Evolutionary conservation across 2,329 filamentous ascomycete species (phyloP), one percentile per base, ranked within the genome.

Genomic region (Gyromitra esculenta): DNA sequence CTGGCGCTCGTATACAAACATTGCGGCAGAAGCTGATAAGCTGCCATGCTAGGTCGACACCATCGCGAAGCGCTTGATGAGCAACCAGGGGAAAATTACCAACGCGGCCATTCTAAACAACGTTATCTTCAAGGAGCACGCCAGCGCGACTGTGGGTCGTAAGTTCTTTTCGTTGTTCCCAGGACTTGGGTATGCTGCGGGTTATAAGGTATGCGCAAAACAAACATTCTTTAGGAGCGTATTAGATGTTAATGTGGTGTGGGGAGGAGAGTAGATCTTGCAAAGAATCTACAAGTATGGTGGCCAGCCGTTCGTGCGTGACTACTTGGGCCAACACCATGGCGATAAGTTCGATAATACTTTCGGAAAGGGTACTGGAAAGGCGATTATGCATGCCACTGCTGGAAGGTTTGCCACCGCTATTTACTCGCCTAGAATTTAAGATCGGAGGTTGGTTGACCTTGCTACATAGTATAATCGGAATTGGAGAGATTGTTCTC

Each of bases 211-310:
- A 81, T 68, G 84, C 35, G 21, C 15, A 62, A 62, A 62, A 39
- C n/a, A 43, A 31, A 11, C 21, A 52, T 79, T 78, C 69, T 79
- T 62, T 9, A 13, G 35, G 21, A 13, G 25, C 41, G 13, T 18
- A 1, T 25, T 21, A 5, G 50, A 25, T 15, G 9, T 54, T 54
- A 21, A 54, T 54, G 18, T 11, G 5, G 50, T 31, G 18, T 1
- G 50, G 15, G 13, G 45, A 18, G 18, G 21, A 31, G 25, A 25
- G 50, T 63, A 91, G 89, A 88, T 98, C 78, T 89, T 97, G 73
- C 96, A 99, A 88, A 89, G 96, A 84, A 90, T 99, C 83, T 99
- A 99, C 89, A 99, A 99, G 87, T 99, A 97, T 83, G 96, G 96
- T 80, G 96, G 96, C 65, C 96, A 99, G 87, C 96, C 96, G 57